phyloP scores from a whole-genome alignment of 78 protist genomes.

The Parvularia atlantis region DNA sequence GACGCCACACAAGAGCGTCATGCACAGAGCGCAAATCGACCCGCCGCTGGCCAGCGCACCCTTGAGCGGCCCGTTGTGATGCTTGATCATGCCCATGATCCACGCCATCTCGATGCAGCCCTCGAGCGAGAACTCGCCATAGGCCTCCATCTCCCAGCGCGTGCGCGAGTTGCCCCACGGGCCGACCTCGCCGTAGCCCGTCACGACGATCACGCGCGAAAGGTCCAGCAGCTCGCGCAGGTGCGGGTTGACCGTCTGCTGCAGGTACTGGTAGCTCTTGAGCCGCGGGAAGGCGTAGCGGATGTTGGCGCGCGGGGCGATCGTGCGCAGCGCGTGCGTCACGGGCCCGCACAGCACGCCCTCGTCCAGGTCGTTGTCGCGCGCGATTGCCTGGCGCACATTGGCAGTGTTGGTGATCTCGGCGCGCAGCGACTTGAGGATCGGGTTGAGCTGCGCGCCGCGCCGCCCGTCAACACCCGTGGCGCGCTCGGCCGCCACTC shows the following conservation, averaged over 20 bases:
- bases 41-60: too few relatives aligned
- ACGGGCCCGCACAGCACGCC: not conserved
- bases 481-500: too few relatives aligned
- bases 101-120: conserved; percentile 61
- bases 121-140: conserved; percentile 47
- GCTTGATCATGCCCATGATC: conserved; percentile 45
- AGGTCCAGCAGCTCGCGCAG: conserved; percentile 36
- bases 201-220: conserved; percentile 20
- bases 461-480: too few relatives aligned
- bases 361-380: not conserved
- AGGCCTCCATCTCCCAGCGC: conserved; percentile 41
- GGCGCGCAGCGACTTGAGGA: conserved; percentile 1
- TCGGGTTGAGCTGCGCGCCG: too few relatives aligned
- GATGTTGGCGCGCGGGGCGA: not conserved
- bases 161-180: conserved; percentile 50
- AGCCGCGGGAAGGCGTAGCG: not conserved
- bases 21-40: too few relatives aligned
- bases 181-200: conserved; percentile 66
- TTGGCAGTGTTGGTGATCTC: not conserved
- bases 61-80: conserved; percentile 17
- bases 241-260: too few relatives aligned
- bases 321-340: not conserved
- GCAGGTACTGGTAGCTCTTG: not conserved
- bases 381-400: conserved; percentile 7
- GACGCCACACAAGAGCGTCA: too few relatives aligned